Evolutionary conservation across 306 rosid genomes (phyloP).

Genomic region (Abrus precatorius): DNA sequence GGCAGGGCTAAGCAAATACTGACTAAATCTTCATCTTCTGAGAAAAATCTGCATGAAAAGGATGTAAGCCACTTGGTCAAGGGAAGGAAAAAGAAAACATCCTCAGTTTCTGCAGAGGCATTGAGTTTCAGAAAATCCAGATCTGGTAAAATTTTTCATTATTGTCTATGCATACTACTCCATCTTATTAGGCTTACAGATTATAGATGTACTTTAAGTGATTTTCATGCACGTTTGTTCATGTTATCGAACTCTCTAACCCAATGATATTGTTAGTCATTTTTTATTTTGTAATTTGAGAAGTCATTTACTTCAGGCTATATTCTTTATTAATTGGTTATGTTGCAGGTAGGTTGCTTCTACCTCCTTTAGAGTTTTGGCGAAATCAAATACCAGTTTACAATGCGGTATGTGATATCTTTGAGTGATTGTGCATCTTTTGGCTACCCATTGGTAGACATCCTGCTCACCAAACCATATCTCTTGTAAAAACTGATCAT

Average conservation of each 20-base stretch:
- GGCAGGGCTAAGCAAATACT: constrained; percentile 30
- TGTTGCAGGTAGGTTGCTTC: constrained; percentile 74
- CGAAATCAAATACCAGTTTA: constrained; percentile 80
- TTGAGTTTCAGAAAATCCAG: constrained; percentile 65
- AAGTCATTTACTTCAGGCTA: constrained; percentile 16
- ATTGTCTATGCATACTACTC: not conserved
- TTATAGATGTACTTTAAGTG: constrained; percentile 12
- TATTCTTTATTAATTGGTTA: not conserved
- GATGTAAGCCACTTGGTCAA: constrained; percentile 26
- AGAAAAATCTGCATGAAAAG: constrained; percentile 21
- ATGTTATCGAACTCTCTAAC: constrained; percentile 14
- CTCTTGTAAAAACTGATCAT: not conserved
- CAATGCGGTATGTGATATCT: constrained; percentile 63
- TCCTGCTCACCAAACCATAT: constrained; percentile 16
- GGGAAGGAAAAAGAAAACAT: constrained; percentile 29
- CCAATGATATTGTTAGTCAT: not conserved
- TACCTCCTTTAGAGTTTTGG: constrained; percentile 88
- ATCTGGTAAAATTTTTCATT: constrained; percentile 58
- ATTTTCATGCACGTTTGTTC: constrained; percentile 9
- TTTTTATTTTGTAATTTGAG: constrained; percentile 19
- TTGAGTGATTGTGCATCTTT: constrained; percentile 16
- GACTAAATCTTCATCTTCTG: constrained; percentile 19
- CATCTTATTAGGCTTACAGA: constrained; percentile 9
- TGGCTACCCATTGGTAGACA: not conserved
- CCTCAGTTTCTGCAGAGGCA: constrained; percentile 55